A percentile compares a stretch with the other conserved stretches of the same genome.
Evolutionary conservation across 2,329 filamentous ascomycete species (phyloP).

Genomic region (Curvularia hawaiiensis): DNA sequence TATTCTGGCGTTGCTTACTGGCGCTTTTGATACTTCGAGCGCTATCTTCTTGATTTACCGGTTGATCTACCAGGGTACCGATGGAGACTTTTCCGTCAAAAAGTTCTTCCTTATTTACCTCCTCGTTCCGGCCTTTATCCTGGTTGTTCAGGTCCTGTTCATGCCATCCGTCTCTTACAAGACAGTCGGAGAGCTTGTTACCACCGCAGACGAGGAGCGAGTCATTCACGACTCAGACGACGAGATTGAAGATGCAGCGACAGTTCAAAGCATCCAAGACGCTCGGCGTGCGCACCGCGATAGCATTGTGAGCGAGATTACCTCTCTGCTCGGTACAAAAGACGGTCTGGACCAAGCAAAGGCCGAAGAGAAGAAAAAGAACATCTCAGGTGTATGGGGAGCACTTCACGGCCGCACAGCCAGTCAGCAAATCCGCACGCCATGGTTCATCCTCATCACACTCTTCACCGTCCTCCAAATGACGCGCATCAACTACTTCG

Average conservation of each 20-base stretch:
- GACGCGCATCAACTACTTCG: slow-evolving; percentile 90
- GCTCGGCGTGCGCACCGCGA: slow-evolving; percentile 66
- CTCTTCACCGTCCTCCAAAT: slow-evolving; percentile 72
- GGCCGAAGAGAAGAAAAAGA: slow-evolving; percentile 70
- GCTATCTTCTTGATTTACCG: slow-evolving; percentile 56
- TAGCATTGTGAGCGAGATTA: slow-evolving; percentile 71
- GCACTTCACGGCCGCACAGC: slow-evolving; percentile 77
- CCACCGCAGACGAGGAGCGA: slow-evolving; percentile 64
- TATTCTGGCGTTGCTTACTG: slow-evolving; percentile 57
- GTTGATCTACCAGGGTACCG: slow-evolving; percentile 52
- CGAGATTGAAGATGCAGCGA: slow-evolving; percentile 55
- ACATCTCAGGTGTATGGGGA: slow-evolving; percentile 81
- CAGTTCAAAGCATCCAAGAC: slow-evolving; percentile 55
- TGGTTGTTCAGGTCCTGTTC: slow-evolving; percentile 52
- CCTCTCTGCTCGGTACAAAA: slow-evolving; percentile 71
- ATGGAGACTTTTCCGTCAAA: slow-evolving; percentile 51
- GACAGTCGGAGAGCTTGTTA: slow-evolving; percentile 76
- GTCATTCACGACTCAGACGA: slow-evolving; percentile 61
- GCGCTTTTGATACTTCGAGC: slow-evolving; percentile 57
- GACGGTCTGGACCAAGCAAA: slow-evolving; percentile 67
- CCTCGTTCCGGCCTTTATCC: slow-evolving; percentile 53
- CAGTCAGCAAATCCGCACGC: slow-evolving; percentile 73
- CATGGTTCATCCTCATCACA: slow-evolving; percentile 86
- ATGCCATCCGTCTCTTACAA: slow-evolving; percentile 57
- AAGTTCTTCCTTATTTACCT: slow-evolving; percentile 58